phyloP scores from a whole-genome alignment of 345 rosid species.

The Eutrema heterophyllum region DNA sequence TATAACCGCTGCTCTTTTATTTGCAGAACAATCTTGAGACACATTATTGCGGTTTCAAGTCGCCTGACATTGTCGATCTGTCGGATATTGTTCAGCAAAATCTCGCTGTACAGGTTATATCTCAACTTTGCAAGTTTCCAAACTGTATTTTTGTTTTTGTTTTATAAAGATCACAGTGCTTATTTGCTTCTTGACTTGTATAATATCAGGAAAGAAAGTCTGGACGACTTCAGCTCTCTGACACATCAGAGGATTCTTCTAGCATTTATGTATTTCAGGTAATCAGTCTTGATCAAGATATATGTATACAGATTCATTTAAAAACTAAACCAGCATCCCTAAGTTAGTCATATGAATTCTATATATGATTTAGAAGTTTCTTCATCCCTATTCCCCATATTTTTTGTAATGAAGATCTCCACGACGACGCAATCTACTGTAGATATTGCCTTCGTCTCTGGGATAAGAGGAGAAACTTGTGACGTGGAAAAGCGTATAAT shows the following conservation, averaged over 20 bases:
- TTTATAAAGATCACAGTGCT: not conserved
- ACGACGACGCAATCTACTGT: constrained; percentile 51
- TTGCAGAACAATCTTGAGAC: constrained; percentile 55
- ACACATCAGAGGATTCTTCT: constrained; percentile 51
- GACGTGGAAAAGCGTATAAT: constrained; percentile 50
- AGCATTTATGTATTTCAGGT: constrained; percentile 84
- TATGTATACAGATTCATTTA: not conserved
- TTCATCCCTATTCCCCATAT: not conserved
- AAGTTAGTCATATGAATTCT: too few relatives aligned
- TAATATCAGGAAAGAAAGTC: constrained; percentile 41
- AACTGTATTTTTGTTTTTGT: not conserved
- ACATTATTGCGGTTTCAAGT: constrained; percentile 82
- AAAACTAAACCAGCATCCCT: not conserved
- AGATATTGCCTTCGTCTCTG: constrained; percentile 77
- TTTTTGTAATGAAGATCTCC: constrained; percentile 49
- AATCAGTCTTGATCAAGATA: constrained; percentile 1
- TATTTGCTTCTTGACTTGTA: not conserved
- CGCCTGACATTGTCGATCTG: constrained; percentile 74
- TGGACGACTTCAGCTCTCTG: constrained; percentile 59
- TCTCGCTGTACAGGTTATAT: constrained; percentile 51
- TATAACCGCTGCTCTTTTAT: constrained; percentile 9
- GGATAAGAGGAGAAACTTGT: constrained; percentile 37
- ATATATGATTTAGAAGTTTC: not conserved
- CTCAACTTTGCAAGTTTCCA: constrained; percentile 3
- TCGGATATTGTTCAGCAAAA: constrained; percentile 67